Conservation (phyloP, 2,329 filamentous ascomycete species). For the Xylaria sp. region DNA sequence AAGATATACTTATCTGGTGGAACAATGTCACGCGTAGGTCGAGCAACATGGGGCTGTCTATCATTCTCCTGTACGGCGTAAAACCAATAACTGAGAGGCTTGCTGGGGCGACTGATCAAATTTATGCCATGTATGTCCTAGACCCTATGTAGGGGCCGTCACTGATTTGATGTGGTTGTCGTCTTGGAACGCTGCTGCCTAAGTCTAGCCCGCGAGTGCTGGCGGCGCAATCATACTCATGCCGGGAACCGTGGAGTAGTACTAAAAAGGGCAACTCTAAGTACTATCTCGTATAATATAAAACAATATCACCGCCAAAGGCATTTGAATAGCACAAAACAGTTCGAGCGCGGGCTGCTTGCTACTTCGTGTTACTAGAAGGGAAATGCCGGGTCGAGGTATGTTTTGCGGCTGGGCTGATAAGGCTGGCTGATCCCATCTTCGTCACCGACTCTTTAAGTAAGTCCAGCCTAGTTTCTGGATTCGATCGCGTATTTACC, state of each 20-base stretch:
- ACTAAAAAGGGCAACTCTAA: too few species aligned
- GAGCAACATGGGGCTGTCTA: too few species aligned
- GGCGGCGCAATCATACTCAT: too few species aligned
- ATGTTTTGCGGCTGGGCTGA: neutral
- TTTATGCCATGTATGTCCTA: neutral
- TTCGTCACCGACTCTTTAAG: too few species aligned
- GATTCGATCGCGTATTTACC: too few species aligned
- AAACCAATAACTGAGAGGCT: neutral
- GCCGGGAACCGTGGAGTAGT: too few species aligned
- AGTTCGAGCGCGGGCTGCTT: neutral
- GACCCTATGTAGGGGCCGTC: neutral
- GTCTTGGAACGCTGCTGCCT: conserved; percentile 9
- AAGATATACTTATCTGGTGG: neutral
- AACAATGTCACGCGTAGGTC: neutral
- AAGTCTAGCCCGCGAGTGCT: conserved; percentile 10
- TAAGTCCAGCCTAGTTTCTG: too few species aligned
- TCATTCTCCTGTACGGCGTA: too few species aligned
- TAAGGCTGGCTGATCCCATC: neutral
- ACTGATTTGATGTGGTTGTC: neutral
- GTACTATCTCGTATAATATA: neutral
- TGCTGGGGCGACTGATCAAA: neutral
- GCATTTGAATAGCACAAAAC: neutral
- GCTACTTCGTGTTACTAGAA: neutral
- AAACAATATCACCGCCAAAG: neutral
- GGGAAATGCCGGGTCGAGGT: too few species aligned